These are phyloP conservation scores for Limonomyces culmigenus DNA, from an alignment of 1,284 basidiomycete species.

Conservation along the genomic window DNA sequence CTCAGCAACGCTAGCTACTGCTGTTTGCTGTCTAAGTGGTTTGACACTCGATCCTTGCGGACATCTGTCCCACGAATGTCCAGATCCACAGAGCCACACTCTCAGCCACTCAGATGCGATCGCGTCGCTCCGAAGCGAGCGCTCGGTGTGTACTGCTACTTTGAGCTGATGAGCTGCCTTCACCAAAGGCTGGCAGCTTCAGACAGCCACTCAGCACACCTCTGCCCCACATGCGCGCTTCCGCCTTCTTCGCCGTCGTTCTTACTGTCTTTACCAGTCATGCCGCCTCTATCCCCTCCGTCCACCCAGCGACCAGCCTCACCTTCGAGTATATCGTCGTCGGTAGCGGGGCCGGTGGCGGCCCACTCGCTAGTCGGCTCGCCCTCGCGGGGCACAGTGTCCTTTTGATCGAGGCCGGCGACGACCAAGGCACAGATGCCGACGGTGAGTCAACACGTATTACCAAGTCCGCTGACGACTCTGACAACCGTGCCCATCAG, in stretches of 20 bases:
- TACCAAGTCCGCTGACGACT: not conserved
- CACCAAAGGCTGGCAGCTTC: too few relatives aligned
- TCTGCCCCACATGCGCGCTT: not conserved
- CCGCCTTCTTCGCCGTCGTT: not conserved
- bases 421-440: constrained; percentile 28
- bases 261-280: not conserved
- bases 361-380: constrained; percentile 57
- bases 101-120: too few relatives aligned
- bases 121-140: too few relatives aligned
- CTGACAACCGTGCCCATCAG: constrained; percentile 1
- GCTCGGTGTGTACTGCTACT: too few relatives aligned
- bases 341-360: constrained; percentile 58
- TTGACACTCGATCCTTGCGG: too few relatives aligned
- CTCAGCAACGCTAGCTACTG: too few relatives aligned
- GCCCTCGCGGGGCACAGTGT: constrained; percentile 50
- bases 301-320: constrained; percentile 6
- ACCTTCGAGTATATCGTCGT: constrained; percentile 42
- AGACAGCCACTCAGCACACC: too few relatives aligned
- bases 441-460: constrained; percentile 16
- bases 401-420: constrained; percentile 61
- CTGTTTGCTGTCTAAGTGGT: too few relatives aligned
- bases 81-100: too few relatives aligned
- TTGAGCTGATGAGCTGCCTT: too few relatives aligned
- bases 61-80: too few relatives aligned
- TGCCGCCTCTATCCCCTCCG: too few relatives aligned